Percentiles rank a stretch among this genome's conserved stretches.
Conservation (phyloP, 768 basidiomycete genomes). For the Tylopilus subfusipes region DNA sequence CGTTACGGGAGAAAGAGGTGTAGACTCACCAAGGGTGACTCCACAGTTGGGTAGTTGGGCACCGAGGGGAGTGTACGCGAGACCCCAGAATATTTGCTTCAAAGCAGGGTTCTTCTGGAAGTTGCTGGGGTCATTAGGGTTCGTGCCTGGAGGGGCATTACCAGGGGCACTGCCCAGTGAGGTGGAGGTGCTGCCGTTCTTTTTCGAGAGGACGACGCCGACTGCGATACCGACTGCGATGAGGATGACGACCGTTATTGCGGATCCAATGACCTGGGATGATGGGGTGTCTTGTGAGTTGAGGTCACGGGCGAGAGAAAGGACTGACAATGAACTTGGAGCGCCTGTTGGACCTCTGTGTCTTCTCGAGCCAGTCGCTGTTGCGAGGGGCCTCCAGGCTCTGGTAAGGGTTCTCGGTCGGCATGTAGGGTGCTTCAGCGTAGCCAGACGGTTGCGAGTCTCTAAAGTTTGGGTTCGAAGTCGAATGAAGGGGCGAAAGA, state of each 20-base stretch:
- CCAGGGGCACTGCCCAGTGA: not conserved
- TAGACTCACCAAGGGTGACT: constrained; percentile 39
- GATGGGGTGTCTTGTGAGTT: not conserved
- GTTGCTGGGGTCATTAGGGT: constrained; percentile 69
- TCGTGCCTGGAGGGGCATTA: constrained; percentile 26
- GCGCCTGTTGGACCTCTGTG: constrained; percentile 32
- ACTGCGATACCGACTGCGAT: constrained; percentile 57
- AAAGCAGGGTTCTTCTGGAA: constrained; percentile 70
- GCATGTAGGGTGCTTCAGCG: constrained; percentile 25
- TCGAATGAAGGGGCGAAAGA: constrained; percentile 31
- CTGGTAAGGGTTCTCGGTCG: constrained; percentile 28
- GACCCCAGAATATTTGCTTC: constrained; percentile 74
- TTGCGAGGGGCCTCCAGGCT: constrained; percentile 31
- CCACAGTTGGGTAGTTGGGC: constrained; percentile 73
- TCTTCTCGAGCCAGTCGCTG: constrained; percentile 42
- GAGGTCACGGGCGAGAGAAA: not conserved
- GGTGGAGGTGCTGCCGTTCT: constrained; percentile 35
- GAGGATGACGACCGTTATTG: constrained; percentile 46
- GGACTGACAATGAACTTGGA: constrained; percentile 58
- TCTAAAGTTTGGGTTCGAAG: constrained; percentile 23
- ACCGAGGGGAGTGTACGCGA: constrained; percentile 82
- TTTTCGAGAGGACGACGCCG: constrained; percentile 63
- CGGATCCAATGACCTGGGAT: constrained; percentile 49
- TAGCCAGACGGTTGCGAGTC: constrained; percentile 23
- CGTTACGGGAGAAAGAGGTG: not conserved